Conservation (phyloP, 2,329 filamentous ascomycete species). For the Epichloe festucae region DNA sequence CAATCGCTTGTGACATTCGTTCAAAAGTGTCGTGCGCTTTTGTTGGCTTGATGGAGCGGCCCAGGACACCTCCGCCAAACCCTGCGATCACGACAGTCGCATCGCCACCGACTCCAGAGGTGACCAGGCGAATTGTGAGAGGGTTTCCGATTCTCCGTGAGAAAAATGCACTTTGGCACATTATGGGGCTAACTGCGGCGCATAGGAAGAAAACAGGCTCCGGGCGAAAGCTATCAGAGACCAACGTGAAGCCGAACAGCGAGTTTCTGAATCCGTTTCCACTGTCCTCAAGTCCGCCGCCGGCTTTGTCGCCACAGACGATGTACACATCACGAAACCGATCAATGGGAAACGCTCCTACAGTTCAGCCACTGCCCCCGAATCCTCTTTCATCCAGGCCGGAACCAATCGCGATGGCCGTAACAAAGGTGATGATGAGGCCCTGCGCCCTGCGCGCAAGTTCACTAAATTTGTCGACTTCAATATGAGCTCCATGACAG, state of each 20-base stretch:
- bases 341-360: conserved; percentile 54
- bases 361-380: conserved; percentile 40
- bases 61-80: conserved; percentile 27
- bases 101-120: conserved; percentile 41
- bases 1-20: neutral
- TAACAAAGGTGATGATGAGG: conserved; percentile 30
- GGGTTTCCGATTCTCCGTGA: conserved; percentile 11
- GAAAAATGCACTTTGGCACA: neutral
- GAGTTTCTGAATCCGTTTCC: conserved; percentile 28
- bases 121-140: conserved; percentile 39
- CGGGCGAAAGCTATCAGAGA: conserved; percentile 78
- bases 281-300: conserved; percentile 40
- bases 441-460: conserved; percentile 66
- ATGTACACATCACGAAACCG: conserved; percentile 40
- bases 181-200: conserved; percentile 7
- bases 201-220: conserved; percentile 72
- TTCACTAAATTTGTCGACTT: conserved; percentile 95
- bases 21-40: neutral
- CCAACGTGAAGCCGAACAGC: conserved; percentile 52
- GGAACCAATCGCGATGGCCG: conserved; percentile 59
- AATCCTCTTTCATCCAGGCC: conserved; percentile 25
- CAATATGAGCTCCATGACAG: conserved; percentile 95
- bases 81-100: conserved; percentile 14
- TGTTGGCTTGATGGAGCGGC: conserved; percentile 28
- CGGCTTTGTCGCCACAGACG: conserved; percentile 57